Conservation (phyloP, 345 rosid species). For the Ceriops tagal region DNA sequence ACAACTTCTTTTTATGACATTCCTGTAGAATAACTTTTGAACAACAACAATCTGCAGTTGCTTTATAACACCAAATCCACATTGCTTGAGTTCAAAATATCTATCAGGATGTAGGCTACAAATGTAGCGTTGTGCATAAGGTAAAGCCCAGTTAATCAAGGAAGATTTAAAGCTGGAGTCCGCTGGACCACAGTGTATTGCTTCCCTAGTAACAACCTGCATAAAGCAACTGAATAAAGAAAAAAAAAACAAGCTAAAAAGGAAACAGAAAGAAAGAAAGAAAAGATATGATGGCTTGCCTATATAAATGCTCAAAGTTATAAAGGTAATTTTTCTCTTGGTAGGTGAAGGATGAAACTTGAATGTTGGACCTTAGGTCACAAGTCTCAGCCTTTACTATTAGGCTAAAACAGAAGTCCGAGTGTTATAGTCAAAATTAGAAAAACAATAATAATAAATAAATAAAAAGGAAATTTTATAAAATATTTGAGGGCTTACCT, state of each 20-base stretch:
- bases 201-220: constrained; percentile 79
- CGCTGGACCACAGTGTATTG: constrained; percentile 47
- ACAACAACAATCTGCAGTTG: constrained; percentile 55
- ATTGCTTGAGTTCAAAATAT: constrained; percentile 50
- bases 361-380: no score
- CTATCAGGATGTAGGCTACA: constrained; percentile 48
- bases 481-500: no score
- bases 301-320: no score
- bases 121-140: constrained; percentile 91
- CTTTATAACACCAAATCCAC: constrained; percentile 40
- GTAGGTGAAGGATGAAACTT: no score
- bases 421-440: no score
- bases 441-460: no score
- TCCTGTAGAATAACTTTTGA: constrained; percentile 62
- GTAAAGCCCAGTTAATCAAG: constrained; percentile 81
- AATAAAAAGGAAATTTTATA: no score
- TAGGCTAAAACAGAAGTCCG: no score
- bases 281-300: not conserved
- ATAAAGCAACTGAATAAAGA: constrained; percentile 9
- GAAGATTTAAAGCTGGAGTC: constrained; percentile 50
- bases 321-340: no score
- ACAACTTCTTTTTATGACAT: constrained; percentile 49
- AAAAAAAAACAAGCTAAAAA: not conserved
- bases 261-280: not conserved
- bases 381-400: no score